Evolutionary conservation across 768 basidiomycete genomes (phyloP), one percentile per base, ranked within the genome.

Genomic region (Amanita pallidorosea): DNA sequence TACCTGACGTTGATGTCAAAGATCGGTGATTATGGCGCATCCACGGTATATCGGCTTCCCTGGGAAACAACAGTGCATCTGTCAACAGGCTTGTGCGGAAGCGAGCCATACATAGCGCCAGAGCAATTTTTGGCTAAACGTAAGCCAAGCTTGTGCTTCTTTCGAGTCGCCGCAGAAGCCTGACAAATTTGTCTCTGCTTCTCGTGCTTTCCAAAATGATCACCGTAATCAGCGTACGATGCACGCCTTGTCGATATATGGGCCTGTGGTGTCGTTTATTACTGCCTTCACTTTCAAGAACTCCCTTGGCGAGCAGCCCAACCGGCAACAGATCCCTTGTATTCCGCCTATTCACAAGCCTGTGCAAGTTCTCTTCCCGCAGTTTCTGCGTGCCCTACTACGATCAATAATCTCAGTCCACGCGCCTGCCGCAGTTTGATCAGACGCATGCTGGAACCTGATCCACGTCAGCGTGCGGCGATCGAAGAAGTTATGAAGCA

Each of bases 21-120:
- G 92, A 95, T 98, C 58, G 94, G 95, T 51, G 95, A 99, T 64
- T 99, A 97, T 59, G 95, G 95, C 48, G 96, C 95, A 7, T 96
- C 92, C 40, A 97, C 96, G n/a, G 95, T 99, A 46, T 99, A 97
- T 67, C 80, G 95, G 53, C 81, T 99, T 50, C 96, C 96, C 37
- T 99, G 95, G 95, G 94, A 99, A 70, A 73, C 85, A 48, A 96
- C 93, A 37, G 85, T 97, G 45, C 95, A 99, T 65, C 85, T 97
- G 81, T 93, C 89, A 12, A 96, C 93, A 23, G 95, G 95, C 4
- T 77, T 99, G 27, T 99, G 95, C 60, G 95, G 95, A 22, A 93
- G 89, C 60, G 95, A 99, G 63, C 95, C 95, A 1, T 99, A 99
- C 69, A 99, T 99, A 61, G 95, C 95, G 7, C 96, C 96, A 25